Percentiles rank a stretch among this genome's conserved stretches.
These are phyloP conservation scores for Rhododendron simsii DNA, from an alignment of 148 eudicot genomes.

Conservation along the genomic window DNA sequence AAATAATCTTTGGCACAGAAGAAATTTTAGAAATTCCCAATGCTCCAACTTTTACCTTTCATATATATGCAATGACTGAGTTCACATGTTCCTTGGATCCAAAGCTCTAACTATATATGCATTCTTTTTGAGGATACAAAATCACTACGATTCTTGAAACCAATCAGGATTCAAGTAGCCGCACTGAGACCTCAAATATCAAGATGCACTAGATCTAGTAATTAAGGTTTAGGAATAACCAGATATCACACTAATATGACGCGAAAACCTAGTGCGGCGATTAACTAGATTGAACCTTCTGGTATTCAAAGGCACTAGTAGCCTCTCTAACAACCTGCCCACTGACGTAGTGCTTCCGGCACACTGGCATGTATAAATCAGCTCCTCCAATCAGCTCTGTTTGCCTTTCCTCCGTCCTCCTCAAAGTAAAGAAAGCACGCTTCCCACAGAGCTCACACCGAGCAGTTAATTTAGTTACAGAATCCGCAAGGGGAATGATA, in stretches of 20 bases:
- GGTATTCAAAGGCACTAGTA: conserved; percentile 48
- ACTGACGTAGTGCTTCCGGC: conserved; percentile 79
- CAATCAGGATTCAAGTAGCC: not conserved
- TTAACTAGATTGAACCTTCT: conserved; percentile 51
- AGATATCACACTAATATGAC: not conserved
- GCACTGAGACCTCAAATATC: not conserved
- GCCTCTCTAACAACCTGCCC: conserved; percentile 83
- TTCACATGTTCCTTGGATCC: not conserved
- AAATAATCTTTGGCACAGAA: not conserved
- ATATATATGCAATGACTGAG: not conserved
- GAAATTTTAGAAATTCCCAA: too few species aligned
- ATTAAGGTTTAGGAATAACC: not conserved
- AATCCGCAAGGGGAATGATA: conserved; percentile 82
- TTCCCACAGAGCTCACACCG: conserved; percentile 86
- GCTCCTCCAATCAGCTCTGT: conserved; percentile 93
- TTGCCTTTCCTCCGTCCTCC: conserved; percentile 75
- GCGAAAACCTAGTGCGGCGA: not conserved
- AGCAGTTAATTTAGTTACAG: conserved; percentile 81
- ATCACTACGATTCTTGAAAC: not conserved
- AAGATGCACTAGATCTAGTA: not conserved
- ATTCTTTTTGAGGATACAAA: not conserved
- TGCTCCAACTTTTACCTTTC: not conserved
- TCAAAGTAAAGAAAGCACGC: conserved; percentile 77
- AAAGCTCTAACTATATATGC: not conserved
- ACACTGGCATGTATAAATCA: conserved; percentile 94